Conservation (phyloP, 805 yeast genomes). For the Sungouiella thailandica region DNA sequence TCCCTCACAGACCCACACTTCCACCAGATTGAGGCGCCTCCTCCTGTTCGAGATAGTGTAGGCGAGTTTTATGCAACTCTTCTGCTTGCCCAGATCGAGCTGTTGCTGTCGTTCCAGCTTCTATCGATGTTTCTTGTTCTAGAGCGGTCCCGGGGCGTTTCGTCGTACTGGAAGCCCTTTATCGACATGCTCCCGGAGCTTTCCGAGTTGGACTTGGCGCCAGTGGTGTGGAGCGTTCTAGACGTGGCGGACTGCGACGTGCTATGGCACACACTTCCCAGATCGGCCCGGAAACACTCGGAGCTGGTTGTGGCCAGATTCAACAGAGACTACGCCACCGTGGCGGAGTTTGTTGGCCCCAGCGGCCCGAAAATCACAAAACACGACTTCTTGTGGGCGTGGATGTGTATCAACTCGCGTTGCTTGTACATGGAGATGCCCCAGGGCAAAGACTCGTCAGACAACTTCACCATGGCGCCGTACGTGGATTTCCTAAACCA, state of each 20-base stretch:
- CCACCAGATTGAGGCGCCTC: slow-evolving; percentile 21
- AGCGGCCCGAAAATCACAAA: slow-evolving; percentile 9
- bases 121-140: slow-evolving; percentile 45
- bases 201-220: slow-evolving; percentile 50
- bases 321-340: slow-evolving; percentile 38
- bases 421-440: slow-evolving; percentile 77
- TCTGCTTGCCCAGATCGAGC: slow-evolving; percentile 28
- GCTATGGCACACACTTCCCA: slow-evolving; percentile 41
- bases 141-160: slow-evolving; percentile 34
- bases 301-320: slow-evolving; percentile 40
- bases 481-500: slow-evolving; percentile 87
- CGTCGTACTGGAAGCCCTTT: slow-evolving; percentile 67
- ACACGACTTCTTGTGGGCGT: slow-evolving; percentile 54
- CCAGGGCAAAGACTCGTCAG: slow-evolving; percentile 43
- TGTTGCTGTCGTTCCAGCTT: slow-evolving; percentile 57
- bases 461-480: slow-evolving; percentile 88
- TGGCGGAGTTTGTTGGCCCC: slow-evolving; percentile 21
- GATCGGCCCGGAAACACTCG: slow-evolving; percentile 35
- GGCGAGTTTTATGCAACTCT: slow-evolving; percentile 29
- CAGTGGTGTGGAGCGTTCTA: slow-evolving; percentile 55
- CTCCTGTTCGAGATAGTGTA: slow-evolving; percentile 17
- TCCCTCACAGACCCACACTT: slow-evolving; percentile 20
- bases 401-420: slow-evolving; percentile 89
- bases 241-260: slow-evolving; percentile 19
- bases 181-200: slow-evolving; percentile 56